phyloP scores from a whole-genome alignment of 2,329 filamentous ascomycete species.

The Cercospora sp. region DNA sequence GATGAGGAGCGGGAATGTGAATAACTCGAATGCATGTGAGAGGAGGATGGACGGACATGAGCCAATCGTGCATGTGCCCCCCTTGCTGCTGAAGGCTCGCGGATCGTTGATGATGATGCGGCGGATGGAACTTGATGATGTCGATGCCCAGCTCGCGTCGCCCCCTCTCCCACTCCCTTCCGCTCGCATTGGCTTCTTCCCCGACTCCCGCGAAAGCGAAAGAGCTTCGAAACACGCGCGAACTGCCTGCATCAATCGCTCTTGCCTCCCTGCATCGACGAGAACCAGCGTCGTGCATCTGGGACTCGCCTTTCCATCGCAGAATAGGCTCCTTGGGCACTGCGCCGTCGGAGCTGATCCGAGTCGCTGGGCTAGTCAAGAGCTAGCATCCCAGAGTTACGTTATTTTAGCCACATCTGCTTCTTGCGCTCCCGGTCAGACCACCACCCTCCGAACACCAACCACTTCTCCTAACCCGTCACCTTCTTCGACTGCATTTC shows the following conservation, averaged over 20 bases:
- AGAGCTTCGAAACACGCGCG: background rate
- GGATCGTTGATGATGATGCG: background rate
- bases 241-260: background rate
- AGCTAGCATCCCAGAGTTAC: background rate
- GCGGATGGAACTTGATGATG: background rate
- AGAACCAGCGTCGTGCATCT: background rate
- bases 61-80: background rate
- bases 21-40: background rate
- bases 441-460: background rate
- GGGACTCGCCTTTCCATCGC: background rate
- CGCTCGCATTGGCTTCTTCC: background rate
- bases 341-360: background rate
- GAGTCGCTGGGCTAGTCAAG: conserved; percentile 3
- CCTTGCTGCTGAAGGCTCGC: background rate
- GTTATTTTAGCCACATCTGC: background rate
- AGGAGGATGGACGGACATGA: background rate
- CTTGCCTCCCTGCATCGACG: background rate
- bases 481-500: background rate
- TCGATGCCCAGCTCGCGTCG: background rate
- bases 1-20: background rate
- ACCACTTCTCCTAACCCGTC: background rate
- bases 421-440: background rate
- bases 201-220: background rate
- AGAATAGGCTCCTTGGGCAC: background rate
- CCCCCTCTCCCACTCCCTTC: background rate